Evolutionary conservation across 1,284 basidiomycete genomes (phyloP).

Genomic region (Lignosus rhinocerotis): DNA sequence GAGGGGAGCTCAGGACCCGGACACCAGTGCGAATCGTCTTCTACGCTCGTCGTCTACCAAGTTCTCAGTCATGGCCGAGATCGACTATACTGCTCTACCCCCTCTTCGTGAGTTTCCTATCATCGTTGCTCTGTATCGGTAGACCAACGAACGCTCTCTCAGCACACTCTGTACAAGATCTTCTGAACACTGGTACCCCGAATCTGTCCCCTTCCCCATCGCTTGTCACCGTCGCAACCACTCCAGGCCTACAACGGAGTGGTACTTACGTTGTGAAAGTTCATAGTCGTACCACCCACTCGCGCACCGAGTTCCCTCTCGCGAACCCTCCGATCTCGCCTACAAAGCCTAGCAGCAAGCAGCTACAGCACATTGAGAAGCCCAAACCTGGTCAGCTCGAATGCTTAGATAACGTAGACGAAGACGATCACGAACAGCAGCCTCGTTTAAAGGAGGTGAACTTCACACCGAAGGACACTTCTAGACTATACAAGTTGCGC

Average conservation of each 20-base stretch:
- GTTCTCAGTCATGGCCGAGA: conserved; percentile 53
- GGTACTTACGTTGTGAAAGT: conserved; percentile 72
- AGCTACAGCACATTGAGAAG: conserved; percentile 25
- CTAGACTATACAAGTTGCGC: conserved; percentile 57
- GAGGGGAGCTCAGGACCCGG: conserved; percentile 47
- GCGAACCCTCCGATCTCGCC: conserved; percentile 44
- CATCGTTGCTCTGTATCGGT: too few relatives aligned
- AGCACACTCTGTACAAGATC: conserved; percentile 70
- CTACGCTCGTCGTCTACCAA: conserved; percentile 72
- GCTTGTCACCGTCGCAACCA: conserved; percentile 20
- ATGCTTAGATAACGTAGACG: conserved; percentile 8
- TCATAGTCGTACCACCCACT: conserved; percentile 58
- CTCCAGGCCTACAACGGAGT: conserved; percentile 48
- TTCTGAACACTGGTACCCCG: conserved; percentile 43
- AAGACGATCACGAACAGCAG: conserved; percentile 14
- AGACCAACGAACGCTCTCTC: background rate
- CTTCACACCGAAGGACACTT: conserved; percentile 50
- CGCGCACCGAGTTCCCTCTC: conserved; percentile 63
- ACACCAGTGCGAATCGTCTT: conserved; percentile 57
- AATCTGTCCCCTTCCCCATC: conserved; percentile 41
- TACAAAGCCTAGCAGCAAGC: conserved; percentile 24
- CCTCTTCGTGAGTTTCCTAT: conserved; percentile 61
- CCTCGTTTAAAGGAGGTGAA: conserved; percentile 31
- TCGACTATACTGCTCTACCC: conserved; percentile 57
- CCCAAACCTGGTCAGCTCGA: background rate